Base-by-base conservation (phyloP, 1,284 basidiomycete genomes). In the Uromyces viciae-fabae region DNA sequence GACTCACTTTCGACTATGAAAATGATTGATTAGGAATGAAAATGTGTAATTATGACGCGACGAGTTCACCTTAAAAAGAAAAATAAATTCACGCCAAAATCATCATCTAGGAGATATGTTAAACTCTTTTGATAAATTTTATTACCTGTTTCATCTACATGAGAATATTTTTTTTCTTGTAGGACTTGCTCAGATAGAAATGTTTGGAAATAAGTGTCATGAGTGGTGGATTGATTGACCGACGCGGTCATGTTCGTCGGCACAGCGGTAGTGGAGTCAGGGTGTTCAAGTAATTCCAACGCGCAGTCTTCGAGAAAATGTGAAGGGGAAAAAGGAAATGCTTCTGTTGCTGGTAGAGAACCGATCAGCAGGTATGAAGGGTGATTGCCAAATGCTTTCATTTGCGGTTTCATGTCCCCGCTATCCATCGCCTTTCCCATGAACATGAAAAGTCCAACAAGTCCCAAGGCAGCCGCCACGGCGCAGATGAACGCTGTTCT, bases 1-100 rank as follows among this genome's bases (percentile, higher is more conserved):
- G 42, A 66, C 69, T 74, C 19, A 81, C 78, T 81, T 81, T 73
- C 78, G 78, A 64, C 73, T 66, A 40, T 81, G 78, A 40, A 81
- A 25, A 8, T n/a, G 36, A 31, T n/a, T 43, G 49, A 71, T 33
- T 28, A 66, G 58, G n/a, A 38, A 4, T 72, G 25, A 31, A 49
- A 19, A 40, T n/a, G n/a, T 33, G 62, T 25, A 54, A 17, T 72
- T 15, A 9, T 46, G 3, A 68, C 11, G 3, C 17, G 62, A 54
- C 19, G 38, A 17, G 22, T 60, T 38, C 19, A 54, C 25, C 9
- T 52, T 25, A 36, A 28, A 31, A 40, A 19, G 49, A 49, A 31
- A 40, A 14, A 77, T 5, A 8, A 5, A 81, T 58, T 66, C 43
- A 81, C 78, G 19, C 78, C 78, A 68, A 81, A 74, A 22, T 81